Base-by-base conservation (phyloP, 768 basidiomycete genomes). In the Lactarius evosmus region DNA sequence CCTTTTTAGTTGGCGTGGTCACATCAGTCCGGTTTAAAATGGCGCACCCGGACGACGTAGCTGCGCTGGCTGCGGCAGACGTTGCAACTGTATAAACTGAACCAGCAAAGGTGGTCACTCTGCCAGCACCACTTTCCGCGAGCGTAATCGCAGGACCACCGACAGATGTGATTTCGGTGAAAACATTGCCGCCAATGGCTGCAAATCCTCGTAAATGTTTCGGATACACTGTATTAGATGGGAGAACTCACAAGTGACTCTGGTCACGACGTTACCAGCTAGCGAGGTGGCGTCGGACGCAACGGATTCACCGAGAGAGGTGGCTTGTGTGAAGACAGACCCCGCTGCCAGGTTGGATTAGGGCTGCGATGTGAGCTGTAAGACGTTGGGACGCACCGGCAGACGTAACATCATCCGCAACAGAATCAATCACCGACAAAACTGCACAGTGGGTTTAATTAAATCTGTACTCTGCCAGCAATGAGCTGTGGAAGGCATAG, bases 11-110 rank as follows among this genome's bases (percentile, higher is more conserved):
- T 2, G 11, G 44, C 52, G 22, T n/a, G 12, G 2, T 8, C 25
- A 1, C 2, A 32, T n/a, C n/a, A 32, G 25, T 33, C 1, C 3
- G 4, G 11, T 3, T n/a, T n/a, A 22, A n/a, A 14, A n/a, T 4
- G 19, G 1, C 56, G n/a, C 52, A 58, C 64, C 40, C 46, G 1
- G 65, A n/a, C 29, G 32, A 33, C 0, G 51, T n/a, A n/a, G 12
- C 56, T 4, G 49, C 50, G 14, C 33, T 67, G 8, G 32, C 44
- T 11, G 56, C 66, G 4, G 54, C 55, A 14, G 27, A 22, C 0
- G 67, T 68, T 19, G 66, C 68, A 4, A 61, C 66, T 7, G 68
- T 69, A 41, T 67, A 67, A 25, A 64, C 62, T 1, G 61, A 64
- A 12, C 67, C 67, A 22, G 56, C 67, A 16, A 69, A 69, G 30